These are phyloP conservation scores for Amanita thiersii DNA, from an alignment of 768 basidiomycete species.

Conservation along the genomic window DNA sequence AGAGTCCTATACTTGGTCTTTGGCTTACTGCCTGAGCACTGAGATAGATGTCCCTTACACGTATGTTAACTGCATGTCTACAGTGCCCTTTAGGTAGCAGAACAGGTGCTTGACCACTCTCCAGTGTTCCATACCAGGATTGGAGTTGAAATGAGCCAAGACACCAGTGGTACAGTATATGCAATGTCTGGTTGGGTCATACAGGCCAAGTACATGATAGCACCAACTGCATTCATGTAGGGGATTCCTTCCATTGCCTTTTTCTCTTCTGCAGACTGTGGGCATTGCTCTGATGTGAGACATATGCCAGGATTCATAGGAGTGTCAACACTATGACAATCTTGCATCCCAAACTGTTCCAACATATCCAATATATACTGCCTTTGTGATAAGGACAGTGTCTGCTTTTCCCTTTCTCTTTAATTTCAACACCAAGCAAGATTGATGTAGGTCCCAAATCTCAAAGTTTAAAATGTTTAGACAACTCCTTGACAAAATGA, in stretches of 20 bases:
- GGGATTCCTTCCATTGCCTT: slow-evolving; percentile 17
- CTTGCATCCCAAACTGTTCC: slow-evolving; percentile 16
- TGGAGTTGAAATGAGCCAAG: slow-evolving; percentile 15
- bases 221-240: slow-evolving; percentile 22
- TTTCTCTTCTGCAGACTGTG: slow-evolving; percentile 14
- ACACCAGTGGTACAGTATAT: slow-evolving; percentile 13
- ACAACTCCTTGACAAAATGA: slow-evolving; percentile 17
- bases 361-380: slow-evolving; percentile 19
- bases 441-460: no score
- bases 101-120: slow-evolving; percentile 26
- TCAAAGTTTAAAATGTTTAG: slow-evolving; percentile 19
- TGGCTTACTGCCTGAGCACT: no score
- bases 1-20: no score
- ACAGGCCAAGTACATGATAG: slow-evolving; percentile 20
- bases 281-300: slow-evolving; percentile 15
- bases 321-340: slow-evolving; percentile 21
- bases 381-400: slow-evolving; percentile 21
- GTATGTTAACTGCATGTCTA: slow-evolving; percentile 15
- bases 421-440: no score
- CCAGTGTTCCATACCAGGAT: slow-evolving; percentile 25
- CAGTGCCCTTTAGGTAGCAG: slow-evolving; percentile 27
- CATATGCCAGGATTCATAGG: slow-evolving; percentile 20
- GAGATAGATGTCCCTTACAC: no score
- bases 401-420: no score
- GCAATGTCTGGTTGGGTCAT: slow-evolving; percentile 20